Base-by-base conservation (phyloP, 2,329 filamentous ascomycete species). In the Aspergillus sp. region DNA sequence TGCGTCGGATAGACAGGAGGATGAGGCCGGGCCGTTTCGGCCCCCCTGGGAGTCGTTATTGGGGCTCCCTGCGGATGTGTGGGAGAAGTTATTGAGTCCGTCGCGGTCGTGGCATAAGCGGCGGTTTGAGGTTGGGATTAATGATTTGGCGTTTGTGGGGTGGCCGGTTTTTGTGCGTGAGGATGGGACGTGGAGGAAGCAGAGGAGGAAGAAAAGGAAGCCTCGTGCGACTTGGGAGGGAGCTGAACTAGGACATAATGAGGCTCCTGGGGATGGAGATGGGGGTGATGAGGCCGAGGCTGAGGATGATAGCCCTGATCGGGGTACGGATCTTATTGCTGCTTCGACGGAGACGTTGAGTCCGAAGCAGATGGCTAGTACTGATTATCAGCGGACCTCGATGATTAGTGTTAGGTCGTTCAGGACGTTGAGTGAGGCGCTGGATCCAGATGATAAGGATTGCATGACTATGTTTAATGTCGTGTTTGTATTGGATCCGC, bases 401-500 rank as follows among this genome's bases (percentile, higher is more conserved):
- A 62, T 60, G 50, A 51, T 66, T 7, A 69, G 68, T 58, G 65
- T 54, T 32, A 65, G 66, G 54, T 55, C 63, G 7, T 67, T 65
- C 17, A 72, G 67, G 53, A 47, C 63, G 15, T 47, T 61, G 4
- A 66, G 68, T 47, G 71, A 70, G 48, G 60, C 65, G 5, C 45
- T 69, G 43, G 73, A 77, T 53, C 59, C 63, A 0, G 70, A 73
- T 50, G 80, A 81, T 54, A 83, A 81, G 61, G 79, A 85, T 60
- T 86, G 86, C 50, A 93, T 98, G 91, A 92, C 89, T 64, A 98
- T 98, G 94, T 99, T 99, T 78, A 96, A 97, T 74, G 85, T 97
- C 10, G 92, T 98, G 23, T 98, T 98, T 74, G 91, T 97, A 54
- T 81, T 97, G 65, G 90, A 91, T 66, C 91, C 92, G 3, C 89